Evolutionary conservation across 169 alveolate species (phyloP), one percentile per base, ranked within the genome.

Genomic region (Neospora caninum): DNA sequence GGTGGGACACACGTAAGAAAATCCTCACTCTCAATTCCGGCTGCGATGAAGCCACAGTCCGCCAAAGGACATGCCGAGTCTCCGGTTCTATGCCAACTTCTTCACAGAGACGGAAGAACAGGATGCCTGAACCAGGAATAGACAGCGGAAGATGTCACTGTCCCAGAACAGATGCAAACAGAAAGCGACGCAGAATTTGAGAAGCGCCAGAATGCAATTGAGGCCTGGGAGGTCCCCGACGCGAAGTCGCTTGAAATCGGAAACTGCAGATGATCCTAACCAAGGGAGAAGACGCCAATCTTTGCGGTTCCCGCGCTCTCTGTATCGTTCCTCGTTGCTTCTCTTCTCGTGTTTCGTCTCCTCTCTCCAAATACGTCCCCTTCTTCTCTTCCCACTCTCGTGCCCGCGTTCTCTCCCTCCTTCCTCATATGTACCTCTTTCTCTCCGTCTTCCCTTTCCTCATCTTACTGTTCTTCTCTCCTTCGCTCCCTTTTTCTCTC

Each of bases 51-150:
- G 73, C 73, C 25, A 64, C 73, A 64, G 73, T 64, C 7, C 73
- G 73, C 73, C 73, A 64, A 6, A 64, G 73, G 34, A 64, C 73
- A 27, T 64, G 73, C 73, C 73, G 73, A 9, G 73, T 64, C 31
- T 64, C 73, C 34, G 73, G 73, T 64, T 64, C 73, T 9, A 78
- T 78, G 22, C 86, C 86, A 10, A 78, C 86, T 38, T 78, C 86
- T 29, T 78, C 86, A 25, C 86, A 78, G 31, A 78, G 45, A n/a
- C 86, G 86, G 27, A 36, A 38, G 45, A 78, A 78, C 86, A 78
- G 18, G 45, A 78, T 78, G 27, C 49, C 86, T 78, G 86, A 78
- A n/a, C 10, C 7, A 16, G 13, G 45, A 25, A 18, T 18, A n/a
- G 31, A 78, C n/a, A 0, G 86, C 2, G n/a, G n/a, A 16, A 78